Evolutionary conservation across 352 stramenopile species (phyloP).

Genomic region (Phytophthora ramorum): DNA sequence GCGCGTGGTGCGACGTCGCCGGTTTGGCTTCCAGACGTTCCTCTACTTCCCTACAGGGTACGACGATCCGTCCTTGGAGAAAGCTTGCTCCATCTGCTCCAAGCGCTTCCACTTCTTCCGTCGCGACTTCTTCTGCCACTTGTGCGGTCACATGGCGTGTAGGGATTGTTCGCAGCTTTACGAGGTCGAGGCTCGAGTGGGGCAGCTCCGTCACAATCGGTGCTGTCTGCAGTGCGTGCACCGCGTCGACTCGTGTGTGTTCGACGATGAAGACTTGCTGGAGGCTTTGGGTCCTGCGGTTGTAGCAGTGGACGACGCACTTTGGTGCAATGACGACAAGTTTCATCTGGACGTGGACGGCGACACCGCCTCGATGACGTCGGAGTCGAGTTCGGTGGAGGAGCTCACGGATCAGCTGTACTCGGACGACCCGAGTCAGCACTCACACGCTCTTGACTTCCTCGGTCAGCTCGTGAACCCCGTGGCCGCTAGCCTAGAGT

Average conservation of each 20-base stretch:
- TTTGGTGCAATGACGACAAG: conserved; percentile 56
- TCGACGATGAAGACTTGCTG: conserved; percentile 58
- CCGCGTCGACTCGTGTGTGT: conserved; percentile 53
- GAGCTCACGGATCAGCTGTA: conserved; percentile 50
- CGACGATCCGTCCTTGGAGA: conserved; percentile 34
- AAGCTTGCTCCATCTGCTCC: conserved; percentile 46
- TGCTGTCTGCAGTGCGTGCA: conserved; percentile 53
- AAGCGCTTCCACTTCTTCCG: conserved; percentile 19
- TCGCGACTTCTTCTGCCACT: conserved; percentile 51
- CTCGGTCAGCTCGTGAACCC: conserved; percentile 50
- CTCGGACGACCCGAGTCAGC: conserved; percentile 45
- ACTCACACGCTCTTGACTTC: conserved; percentile 54
- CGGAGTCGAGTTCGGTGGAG: conserved; percentile 40
- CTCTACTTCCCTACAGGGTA: conserved; percentile 51
- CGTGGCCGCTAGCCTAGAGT: conserved; percentile 7
- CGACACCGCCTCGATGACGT: conserved; percentile 49
- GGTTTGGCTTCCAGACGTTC: conserved; percentile 68
- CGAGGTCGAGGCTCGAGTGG: conserved; percentile 49
- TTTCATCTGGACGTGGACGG: conserved; percentile 33
- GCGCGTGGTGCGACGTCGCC: conserved; percentile 54
- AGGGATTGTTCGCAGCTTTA: conserved; percentile 48
- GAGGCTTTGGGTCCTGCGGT: conserved; percentile 51
- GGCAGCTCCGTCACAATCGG: conserved; percentile 45
- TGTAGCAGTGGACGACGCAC: conserved; percentile 49
- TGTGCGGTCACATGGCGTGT: conserved; percentile 55